Percentiles rank a stretch among this genome's conserved stretches.
Conservation (phyloP, 108 stramenopile species). For the Chaetoceros tenuissimus region DNA sequence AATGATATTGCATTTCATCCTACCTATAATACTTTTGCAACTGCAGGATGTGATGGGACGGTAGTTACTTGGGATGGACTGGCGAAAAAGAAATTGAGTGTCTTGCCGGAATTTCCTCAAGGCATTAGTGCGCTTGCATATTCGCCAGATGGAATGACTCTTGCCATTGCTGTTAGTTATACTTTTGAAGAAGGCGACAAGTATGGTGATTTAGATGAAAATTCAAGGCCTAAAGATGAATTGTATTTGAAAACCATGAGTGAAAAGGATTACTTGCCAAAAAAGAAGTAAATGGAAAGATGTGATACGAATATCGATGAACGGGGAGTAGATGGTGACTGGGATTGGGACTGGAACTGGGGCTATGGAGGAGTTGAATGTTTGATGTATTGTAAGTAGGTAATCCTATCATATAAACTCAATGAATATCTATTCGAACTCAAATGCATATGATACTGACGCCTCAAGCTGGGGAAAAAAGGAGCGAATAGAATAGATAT, state of each 20-base stretch:
- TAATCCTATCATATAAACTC: too few relatives aligned
- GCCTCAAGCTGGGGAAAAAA: too few relatives aligned
- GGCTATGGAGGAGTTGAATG: too few relatives aligned
- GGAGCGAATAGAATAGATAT: too few relatives aligned
- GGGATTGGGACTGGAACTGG: too few relatives aligned
- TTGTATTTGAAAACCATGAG: neutral
- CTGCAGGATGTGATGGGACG: constrained; percentile 87
- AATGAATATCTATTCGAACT: too few relatives aligned
- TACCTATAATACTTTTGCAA: constrained; percentile 75
- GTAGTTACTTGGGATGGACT: constrained; percentile 91
- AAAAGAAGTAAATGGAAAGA: neutral
- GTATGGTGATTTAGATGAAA: neutral
- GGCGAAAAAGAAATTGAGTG: constrained; percentile 62
- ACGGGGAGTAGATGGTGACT: neutral
- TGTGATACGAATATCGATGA: too few relatives aligned
- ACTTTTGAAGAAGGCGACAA: constrained; percentile 99
- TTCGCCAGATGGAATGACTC: constrained; percentile 57
- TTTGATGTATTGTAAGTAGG: too few relatives aligned
- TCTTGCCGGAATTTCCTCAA: constrained; percentile 64
- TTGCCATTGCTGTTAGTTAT: constrained; percentile 92
- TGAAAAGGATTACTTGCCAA: neutral
- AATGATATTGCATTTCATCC: constrained; percentile 96
- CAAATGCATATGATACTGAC: too few relatives aligned
- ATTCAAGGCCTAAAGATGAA: neutral
- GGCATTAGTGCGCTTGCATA: constrained; percentile 86